Conservation (phyloP, 148 eudicot species). For the Amaranthus palmeri region DNA sequence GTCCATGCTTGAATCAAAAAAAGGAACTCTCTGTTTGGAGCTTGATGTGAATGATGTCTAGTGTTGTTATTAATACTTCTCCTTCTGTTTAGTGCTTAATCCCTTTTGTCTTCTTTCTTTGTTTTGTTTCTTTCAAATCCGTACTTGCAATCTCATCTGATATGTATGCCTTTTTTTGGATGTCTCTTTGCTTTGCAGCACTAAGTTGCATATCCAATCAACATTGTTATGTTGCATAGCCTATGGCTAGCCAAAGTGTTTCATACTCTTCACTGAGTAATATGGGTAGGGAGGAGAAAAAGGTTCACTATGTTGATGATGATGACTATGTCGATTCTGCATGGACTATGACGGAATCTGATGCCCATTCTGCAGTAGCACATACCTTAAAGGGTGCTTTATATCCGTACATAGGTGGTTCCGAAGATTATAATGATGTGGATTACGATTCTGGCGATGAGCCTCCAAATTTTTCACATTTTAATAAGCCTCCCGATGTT, state of each 20-base stretch:
- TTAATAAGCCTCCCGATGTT: slow-evolving; percentile 59
- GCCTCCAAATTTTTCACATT: slow-evolving; percentile 26
- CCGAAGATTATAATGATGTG: slow-evolving; percentile 58
- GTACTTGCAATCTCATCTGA: too few relatives aligned
- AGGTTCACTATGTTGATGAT: slow-evolving; percentile 34
- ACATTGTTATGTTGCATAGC: slow-evolving; percentile 22
- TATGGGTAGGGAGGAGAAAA: slow-evolving; percentile 42
- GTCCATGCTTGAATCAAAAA: too few relatives aligned
- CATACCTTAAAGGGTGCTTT: slow-evolving; percentile 32
- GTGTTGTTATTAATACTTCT: too few relatives aligned
- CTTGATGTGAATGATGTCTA: too few relatives aligned
- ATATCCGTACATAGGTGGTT: slow-evolving; percentile 42
- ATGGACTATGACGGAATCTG: slow-evolving; percentile 47
- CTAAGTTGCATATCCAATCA: slow-evolving; percentile 1
- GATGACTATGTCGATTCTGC: slow-evolving; percentile 53
- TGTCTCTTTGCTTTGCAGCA: not conserved
- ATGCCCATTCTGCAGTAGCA: slow-evolving; percentile 24
- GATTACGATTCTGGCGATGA: slow-evolving; percentile 66
- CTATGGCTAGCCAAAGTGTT: slow-evolving; percentile 55
- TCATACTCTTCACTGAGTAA: slow-evolving; percentile 64
- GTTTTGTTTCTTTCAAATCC: too few relatives aligned
- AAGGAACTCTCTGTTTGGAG: too few relatives aligned
- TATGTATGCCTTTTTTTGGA: not conserved
- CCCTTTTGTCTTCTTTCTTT: too few relatives aligned
- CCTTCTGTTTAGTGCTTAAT: too few relatives aligned